Evolutionary conservation across 441 rosid genomes (phyloP).

Genomic region (Aquilaria agallochum): DNA sequence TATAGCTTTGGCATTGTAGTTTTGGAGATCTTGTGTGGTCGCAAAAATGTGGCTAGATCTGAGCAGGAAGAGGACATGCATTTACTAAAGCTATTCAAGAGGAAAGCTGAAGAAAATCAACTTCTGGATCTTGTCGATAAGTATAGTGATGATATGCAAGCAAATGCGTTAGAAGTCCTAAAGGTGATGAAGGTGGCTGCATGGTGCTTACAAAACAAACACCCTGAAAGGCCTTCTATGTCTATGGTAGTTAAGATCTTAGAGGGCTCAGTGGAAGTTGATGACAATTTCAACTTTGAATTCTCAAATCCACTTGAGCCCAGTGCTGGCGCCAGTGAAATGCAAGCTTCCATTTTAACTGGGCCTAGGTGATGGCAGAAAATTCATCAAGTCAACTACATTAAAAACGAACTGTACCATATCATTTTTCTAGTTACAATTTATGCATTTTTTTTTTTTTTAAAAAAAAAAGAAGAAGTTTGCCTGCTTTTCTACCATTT

Average conservation of each 20-base stretch:
- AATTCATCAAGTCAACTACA: too few species aligned
- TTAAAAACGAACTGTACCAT: too few species aligned
- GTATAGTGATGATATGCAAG: background rate
- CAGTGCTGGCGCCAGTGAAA: background rate
- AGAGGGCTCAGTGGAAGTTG: background rate
- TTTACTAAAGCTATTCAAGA: background rate
- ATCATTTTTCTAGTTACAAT: too few species aligned
- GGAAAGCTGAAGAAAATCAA: background rate
- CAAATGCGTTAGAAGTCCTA: background rate
- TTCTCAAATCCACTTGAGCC: background rate
- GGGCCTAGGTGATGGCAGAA: conserved; percentile 7
- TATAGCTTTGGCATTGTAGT: conserved; percentile 29
- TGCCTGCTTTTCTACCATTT: too few species aligned
- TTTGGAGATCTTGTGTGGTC: conserved; percentile 20
- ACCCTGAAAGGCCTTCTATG: conserved; percentile 6
- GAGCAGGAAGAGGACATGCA: conserved; percentile 6
- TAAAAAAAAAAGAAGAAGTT: too few species aligned
- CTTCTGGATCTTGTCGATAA: background rate
- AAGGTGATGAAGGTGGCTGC: conserved; percentile 6
- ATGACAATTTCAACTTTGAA: background rate
- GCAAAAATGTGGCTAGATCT: conserved; percentile 19
- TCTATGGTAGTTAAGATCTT: background rate
- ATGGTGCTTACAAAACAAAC: conserved; percentile 10
- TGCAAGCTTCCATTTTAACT: conserved; percentile 1
- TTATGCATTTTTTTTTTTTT: too few species aligned